Percentiles rank a stretch among this genome's conserved stretches.
These are phyloP conservation scores for Eutypa lata DNA, from an alignment of 2,329 filamentous ascomycete species.

Conservation along the genomic window DNA sequence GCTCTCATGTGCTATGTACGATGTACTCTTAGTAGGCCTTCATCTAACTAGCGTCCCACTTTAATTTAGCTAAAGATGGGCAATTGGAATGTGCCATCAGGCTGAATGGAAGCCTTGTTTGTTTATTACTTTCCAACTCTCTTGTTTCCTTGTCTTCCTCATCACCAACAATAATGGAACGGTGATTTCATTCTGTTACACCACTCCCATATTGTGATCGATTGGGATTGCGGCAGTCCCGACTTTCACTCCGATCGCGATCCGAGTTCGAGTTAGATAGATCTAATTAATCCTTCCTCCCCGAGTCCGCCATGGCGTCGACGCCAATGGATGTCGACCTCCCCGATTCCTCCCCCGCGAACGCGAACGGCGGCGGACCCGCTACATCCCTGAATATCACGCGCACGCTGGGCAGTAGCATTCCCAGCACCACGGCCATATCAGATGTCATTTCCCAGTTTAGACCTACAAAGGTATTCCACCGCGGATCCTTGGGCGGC, in stretches of 20 bases:
- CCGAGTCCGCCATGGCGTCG: slow-evolving; percentile 41
- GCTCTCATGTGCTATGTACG: too few relatives aligned
- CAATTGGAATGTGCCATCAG: neutral
- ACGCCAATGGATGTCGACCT: slow-evolving; percentile 57
- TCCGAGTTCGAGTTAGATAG: too few relatives aligned
- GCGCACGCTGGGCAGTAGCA: slow-evolving; percentile 40
- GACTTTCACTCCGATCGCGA: neutral
- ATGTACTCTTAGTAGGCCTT: too few relatives aligned
- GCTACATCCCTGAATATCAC: slow-evolving; percentile 46
- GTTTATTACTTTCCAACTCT: neutral
- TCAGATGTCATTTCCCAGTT: slow-evolving; percentile 75
- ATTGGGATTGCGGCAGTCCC: neutral
- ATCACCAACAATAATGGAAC: neutral
- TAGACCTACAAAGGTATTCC: slow-evolving; percentile 71
- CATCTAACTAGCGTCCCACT: too few relatives aligned
- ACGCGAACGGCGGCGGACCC: slow-evolving; percentile 28
- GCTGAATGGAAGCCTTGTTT: neutral
- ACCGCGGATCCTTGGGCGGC: neutral
- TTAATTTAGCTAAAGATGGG: neutral
- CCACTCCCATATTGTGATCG: neutral
- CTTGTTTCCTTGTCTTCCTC: neutral
- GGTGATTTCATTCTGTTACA: neutral
- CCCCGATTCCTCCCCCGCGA: slow-evolving; percentile 33
- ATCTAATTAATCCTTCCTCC: neutral
- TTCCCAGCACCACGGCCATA: slow-evolving; percentile 60